Conservation (phyloP, 257 asterid genomes). For the Lycium ferocissimum region DNA sequence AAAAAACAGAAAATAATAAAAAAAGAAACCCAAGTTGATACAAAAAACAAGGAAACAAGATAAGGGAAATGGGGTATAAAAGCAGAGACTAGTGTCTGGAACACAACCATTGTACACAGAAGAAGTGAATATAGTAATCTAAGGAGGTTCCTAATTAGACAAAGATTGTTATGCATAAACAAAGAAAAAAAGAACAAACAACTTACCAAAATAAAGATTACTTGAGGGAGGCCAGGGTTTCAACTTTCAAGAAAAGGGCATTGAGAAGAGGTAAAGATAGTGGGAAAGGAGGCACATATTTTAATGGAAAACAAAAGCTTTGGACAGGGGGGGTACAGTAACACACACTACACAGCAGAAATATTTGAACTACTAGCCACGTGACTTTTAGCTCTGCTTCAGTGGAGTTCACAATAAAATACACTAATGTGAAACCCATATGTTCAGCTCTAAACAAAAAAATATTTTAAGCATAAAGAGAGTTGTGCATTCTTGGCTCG, state of each 20-base stretch:
- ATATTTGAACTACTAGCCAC: constrained; percentile 13
- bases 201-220: not conserved
- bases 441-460: too few species aligned
- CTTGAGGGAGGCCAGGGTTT: not conserved
- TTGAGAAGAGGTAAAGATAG: not conserved
- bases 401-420: too few species aligned
- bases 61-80: not conserved
- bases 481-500: too few species aligned
- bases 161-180: not conserved
- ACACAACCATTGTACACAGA: not conserved
- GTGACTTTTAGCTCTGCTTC: not conserved
- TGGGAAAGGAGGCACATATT: not conserved
- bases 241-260: not conserved
- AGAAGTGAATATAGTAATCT: not conserved
- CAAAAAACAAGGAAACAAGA: not conserved
- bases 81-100: not conserved
- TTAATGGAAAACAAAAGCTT: not conserved
- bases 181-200: not conserved
- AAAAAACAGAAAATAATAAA: not conserved
- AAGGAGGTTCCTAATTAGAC: not conserved
- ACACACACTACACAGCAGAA: not conserved
- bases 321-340: not conserved
- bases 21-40: not conserved
- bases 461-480: too few species aligned
- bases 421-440: too few species aligned